These are phyloP conservation scores for Cryptosporidium viatorum DNA, from an alignment of 169 alveolate species.

Conservation along the genomic window DNA sequence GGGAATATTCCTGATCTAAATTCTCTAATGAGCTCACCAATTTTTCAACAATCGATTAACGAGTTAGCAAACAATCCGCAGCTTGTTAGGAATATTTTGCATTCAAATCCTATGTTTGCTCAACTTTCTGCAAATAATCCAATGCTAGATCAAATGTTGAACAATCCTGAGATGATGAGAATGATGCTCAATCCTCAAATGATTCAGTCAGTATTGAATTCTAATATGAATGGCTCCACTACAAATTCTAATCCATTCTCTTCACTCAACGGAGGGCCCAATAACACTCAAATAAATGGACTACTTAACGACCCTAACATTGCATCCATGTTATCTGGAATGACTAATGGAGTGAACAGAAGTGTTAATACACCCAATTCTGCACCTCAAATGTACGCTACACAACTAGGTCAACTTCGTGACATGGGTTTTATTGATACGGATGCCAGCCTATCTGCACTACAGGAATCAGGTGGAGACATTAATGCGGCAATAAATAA, in stretches of 20 bases:
- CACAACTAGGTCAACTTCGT: slow-evolving; percentile 88
- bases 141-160: slow-evolving; percentile 84
- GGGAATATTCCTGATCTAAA: slow-evolving; percentile 48
- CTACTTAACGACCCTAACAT: slow-evolving; percentile 42
- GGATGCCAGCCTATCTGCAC: slow-evolving; percentile 91
- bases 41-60: slow-evolving; percentile 84
- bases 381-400: slow-evolving; percentile 79
- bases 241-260: slow-evolving; percentile 44
- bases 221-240: background rate
- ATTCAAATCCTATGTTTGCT: slow-evolving; percentile 78
- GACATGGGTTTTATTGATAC: slow-evolving; percentile 96
- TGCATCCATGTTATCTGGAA: slow-evolving; percentile 45
- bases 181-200: slow-evolving; percentile 82
- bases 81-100: slow-evolving; percentile 78
- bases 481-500: slow-evolving; percentile 94
- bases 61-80: slow-evolving; percentile 82
- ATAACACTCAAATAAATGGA: slow-evolving; percentile 11
- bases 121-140: slow-evolving; percentile 85
- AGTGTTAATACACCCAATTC: background rate
- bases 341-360: slow-evolving; percentile 6
- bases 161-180: slow-evolving; percentile 88
- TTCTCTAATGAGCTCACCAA: slow-evolving; percentile 80
- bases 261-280: slow-evolving; percentile 47
- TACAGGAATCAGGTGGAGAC: slow-evolving; percentile 93
- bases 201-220: slow-evolving; percentile 75